Percentiles rank a stretch among this genome's conserved stretches.
phyloP scores from a whole-genome alignment of 371 early-diverging fungal genomes.

The Blastocladiella emersonii region DNA sequence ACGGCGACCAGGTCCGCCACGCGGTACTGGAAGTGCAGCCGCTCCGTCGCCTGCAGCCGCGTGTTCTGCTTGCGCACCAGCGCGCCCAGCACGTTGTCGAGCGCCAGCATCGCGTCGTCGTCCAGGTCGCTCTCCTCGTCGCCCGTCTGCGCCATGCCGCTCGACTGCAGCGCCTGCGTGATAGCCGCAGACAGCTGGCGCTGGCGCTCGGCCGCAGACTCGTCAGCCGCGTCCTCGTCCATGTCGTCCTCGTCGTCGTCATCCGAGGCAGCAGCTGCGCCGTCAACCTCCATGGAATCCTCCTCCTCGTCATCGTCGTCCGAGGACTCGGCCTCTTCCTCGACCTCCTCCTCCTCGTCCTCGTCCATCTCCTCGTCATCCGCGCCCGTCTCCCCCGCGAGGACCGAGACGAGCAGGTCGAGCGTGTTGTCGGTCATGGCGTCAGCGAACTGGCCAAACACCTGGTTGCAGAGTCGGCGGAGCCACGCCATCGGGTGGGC shows the following conservation, averaged over 20 bases:
- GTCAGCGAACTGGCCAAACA: not conserved
- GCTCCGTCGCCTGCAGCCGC: not conserved
- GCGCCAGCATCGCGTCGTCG: not conserved
- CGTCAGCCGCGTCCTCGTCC: not conserved
- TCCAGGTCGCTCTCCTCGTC: not conserved
- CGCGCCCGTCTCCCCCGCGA: not conserved
- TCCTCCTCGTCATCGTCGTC: not conserved
- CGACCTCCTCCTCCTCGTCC: not conserved
- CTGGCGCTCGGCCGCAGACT: not conserved
- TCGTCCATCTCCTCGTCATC: not conserved
- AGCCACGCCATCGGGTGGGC: not conserved
- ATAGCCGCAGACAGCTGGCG: not conserved
- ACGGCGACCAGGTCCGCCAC: not conserved
- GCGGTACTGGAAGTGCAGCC: slow-evolving; percentile 1
- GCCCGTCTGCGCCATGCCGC: not conserved
- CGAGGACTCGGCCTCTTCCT: too few species aligned
- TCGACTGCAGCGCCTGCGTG: not conserved
- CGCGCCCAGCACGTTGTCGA: not conserved
- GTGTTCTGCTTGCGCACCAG: not conserved
- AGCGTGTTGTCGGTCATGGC: not conserved
- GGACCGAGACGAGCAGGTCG: not conserved
- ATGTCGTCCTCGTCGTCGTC: not conserved
- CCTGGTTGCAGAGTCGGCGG: not conserved
- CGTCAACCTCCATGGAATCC: not conserved
- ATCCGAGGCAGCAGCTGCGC: not conserved